A percentile compares a stretch with the other conserved stretches of the same genome.
Evolutionary conservation across 176 grass and related monocot genomes (phyloP).

Genomic region (Carex myosuroides): DNA sequence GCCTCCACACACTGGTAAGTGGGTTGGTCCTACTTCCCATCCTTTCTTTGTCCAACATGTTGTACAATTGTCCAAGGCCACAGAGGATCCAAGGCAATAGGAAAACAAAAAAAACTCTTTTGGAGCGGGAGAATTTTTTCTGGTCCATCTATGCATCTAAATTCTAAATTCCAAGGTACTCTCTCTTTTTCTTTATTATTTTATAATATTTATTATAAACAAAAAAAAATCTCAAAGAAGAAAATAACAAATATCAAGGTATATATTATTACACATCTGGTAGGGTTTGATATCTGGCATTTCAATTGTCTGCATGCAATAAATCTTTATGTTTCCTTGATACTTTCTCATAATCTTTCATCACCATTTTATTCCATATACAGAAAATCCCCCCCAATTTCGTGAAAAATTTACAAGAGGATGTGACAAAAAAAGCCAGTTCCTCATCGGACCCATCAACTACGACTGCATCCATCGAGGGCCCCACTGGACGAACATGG

Average conservation of each 20-base stretch:
- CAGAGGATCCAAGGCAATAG: no score
- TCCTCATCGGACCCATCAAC: constrained; percentile 14
- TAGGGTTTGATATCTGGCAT: not conserved
- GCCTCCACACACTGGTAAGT: no score
- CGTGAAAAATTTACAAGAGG: constrained; percentile 56
- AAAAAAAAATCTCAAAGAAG: no score
- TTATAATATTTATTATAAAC: no score
- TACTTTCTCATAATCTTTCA: not conserved
- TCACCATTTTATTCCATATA: constrained; percentile 4
- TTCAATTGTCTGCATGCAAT: not conserved
- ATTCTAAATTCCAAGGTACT: no score
- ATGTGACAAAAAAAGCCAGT: constrained; percentile 30
- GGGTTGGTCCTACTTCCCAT: no score
- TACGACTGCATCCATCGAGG: constrained; percentile 54
- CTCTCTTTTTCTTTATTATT: no score
- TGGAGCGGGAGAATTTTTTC: no score
- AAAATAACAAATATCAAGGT: not conserved
- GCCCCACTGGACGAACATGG: constrained; percentile 58
- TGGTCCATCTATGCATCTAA: no score
- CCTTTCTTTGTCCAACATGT: no score
- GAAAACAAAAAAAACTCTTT: no score
- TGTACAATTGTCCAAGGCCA: no score
- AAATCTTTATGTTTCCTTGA: not conserved
- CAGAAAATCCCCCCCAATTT: constrained; percentile 86
- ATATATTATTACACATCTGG: not conserved